Percentiles rank a stretch among this genome's conserved stretches.
These are phyloP conservation scores for Cladosporium velox DNA, from an alignment of 2,329 filamentous ascomycete genomes.

Conservation along the genomic window DNA sequence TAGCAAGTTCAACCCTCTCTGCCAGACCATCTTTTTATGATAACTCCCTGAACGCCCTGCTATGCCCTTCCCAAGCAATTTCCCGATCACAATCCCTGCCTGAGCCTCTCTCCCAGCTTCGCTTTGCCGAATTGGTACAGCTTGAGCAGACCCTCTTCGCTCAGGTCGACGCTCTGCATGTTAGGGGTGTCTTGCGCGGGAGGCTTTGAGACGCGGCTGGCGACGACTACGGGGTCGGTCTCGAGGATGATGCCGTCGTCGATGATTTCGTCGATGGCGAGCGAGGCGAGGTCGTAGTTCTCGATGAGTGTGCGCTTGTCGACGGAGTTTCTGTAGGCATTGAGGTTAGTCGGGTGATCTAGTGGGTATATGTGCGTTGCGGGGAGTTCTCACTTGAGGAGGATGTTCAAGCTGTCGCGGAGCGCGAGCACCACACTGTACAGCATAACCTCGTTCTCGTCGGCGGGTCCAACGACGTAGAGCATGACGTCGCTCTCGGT, in stretches of 20 bases:
- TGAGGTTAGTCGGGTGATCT: slow-evolving; percentile 23
- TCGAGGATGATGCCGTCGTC: slow-evolving; percentile 97
- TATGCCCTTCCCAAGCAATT: neutral
- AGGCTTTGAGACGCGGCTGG: slow-evolving; percentile 87
- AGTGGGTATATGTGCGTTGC: neutral
- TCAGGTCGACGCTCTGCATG: slow-evolving; percentile 91
- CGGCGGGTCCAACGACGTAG: slow-evolving; percentile 85
- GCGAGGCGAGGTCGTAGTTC: slow-evolving; percentile 94
- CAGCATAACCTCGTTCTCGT: slow-evolving; percentile 95
- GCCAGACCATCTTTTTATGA: neutral
- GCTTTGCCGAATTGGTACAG: slow-evolving; percentile 90
- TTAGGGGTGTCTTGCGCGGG: slow-evolving; percentile 85
- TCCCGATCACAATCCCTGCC: slow-evolving; percentile 68
- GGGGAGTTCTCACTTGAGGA: slow-evolving; percentile 73
- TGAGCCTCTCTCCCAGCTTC: slow-evolving; percentile 85
- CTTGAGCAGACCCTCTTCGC: slow-evolving; percentile 93
- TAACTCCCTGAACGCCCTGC: slow-evolving; percentile 20
- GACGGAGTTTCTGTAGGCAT: slow-evolving; percentile 72
- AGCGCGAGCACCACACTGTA: slow-evolving; percentile 91
- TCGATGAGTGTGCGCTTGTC: slow-evolving; percentile 98
- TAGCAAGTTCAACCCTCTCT: neutral
- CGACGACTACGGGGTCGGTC: slow-evolving; percentile 92
- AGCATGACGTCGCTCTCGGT: slow-evolving; percentile 96
- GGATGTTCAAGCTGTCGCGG: slow-evolving; percentile 82
- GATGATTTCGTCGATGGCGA: slow-evolving; percentile 92